These are phyloP conservation scores for Leucocoprinus leucothites DNA, from an alignment of 768 basidiomycete species.

Conservation along the genomic window DNA sequence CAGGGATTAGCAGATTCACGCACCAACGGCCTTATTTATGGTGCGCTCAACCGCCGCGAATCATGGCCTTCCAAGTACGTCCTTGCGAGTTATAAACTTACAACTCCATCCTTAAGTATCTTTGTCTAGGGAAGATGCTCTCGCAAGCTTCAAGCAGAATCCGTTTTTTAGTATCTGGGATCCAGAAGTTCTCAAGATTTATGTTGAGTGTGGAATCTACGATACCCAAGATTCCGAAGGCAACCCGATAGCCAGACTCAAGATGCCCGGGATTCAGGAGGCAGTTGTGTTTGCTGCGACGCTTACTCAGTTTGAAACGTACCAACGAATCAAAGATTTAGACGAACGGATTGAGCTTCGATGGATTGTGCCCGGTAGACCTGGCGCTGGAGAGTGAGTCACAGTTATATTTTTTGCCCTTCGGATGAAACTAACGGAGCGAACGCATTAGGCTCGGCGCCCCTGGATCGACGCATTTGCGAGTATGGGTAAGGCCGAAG, in stretches of 20 bases:
- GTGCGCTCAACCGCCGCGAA: constrained; percentile 56
- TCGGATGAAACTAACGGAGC: constrained; percentile 14
- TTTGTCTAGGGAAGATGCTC: constrained; percentile 55
- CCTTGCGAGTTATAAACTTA: not conserved
- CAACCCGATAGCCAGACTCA: constrained; percentile 48
- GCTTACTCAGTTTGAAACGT: constrained; percentile 38
- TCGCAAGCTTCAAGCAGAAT: constrained; percentile 39
- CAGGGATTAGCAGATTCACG: constrained; percentile 8
- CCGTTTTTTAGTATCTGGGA: constrained; percentile 77
- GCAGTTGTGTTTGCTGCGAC: constrained; percentile 55
- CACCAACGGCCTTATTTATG: constrained; percentile 26
- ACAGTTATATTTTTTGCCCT: constrained; percentile 16
- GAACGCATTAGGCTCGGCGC: constrained; percentile 19
- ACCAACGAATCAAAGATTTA: constrained; percentile 37
- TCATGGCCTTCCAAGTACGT: constrained; percentile 60
- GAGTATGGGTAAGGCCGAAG: constrained; percentile 41
- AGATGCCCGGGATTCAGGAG: constrained; percentile 67
- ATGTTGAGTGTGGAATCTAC: constrained; percentile 58
- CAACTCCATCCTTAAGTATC: not conserved
- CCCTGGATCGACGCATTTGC: constrained; percentile 27
- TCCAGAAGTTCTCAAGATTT: constrained; percentile 53
- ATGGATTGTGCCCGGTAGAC: constrained; percentile 53
- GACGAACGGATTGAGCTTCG: constrained; percentile 48
- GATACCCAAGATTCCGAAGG: constrained; percentile 25
- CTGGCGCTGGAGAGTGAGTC: constrained; percentile 29